phyloP scores from a whole-genome alignment of 805 yeast genomes.

The Brettanomyces anomalus region DNA sequence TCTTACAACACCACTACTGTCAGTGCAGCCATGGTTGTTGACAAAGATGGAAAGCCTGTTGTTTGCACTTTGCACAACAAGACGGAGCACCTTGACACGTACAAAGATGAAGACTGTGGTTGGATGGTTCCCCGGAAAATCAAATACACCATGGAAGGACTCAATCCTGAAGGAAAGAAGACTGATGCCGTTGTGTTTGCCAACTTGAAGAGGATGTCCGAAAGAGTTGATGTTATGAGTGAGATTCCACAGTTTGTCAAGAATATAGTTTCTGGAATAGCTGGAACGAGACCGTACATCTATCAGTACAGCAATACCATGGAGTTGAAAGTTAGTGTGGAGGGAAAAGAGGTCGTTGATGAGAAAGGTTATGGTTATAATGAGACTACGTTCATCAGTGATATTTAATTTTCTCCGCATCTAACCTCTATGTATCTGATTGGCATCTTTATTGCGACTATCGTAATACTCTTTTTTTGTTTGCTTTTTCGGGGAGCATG shows the following conservation, averaged over 20 bases:
- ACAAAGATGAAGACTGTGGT: conserved; percentile 71
- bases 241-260: conserved; percentile 93
- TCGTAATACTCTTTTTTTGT: too few species aligned
- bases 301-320: conserved; percentile 79
- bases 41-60: conserved; percentile 49
- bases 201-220: conserved; percentile 52
- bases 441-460: too few species aligned
- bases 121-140: conserved; percentile 82
- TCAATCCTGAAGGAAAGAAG: conserved; percentile 26
- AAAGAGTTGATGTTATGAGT: conserved; percentile 95
- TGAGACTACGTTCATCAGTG: conserved; percentile 74
- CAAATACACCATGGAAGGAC: conserved; percentile 41
- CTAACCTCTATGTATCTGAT: background rate
- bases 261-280: conserved; percentile 86
- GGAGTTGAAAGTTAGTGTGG: conserved; percentile 25
- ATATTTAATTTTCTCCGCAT: background rate
- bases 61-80: conserved; percentile 59
- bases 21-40: conserved; percentile 65
- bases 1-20: conserved; percentile 81
- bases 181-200: conserved; percentile 51
- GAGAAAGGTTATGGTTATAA: conserved; percentile 64
- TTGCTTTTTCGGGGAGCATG: too few species aligned
- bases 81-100: conserved; percentile 46
- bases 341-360: conserved; percentile 30
- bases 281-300: conserved; percentile 94